Conservation (phyloP, 768 basidiomycete genomes). For the Chalciporus sphaerocephalus region DNA sequence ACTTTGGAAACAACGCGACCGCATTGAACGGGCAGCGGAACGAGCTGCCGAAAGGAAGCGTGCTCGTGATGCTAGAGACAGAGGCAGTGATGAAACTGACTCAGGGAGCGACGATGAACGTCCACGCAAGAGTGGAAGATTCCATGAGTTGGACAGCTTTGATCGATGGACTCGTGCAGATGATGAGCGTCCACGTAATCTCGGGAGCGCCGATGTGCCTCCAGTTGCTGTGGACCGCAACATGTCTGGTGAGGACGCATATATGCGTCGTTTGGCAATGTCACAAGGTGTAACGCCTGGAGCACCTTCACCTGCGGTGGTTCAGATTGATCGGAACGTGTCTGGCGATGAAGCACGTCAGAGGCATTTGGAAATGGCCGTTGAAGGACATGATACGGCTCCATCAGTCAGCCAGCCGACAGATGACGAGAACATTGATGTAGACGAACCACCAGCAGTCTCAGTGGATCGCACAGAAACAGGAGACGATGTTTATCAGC, state of each 20-base stretch:
- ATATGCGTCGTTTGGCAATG: slow-evolving; percentile 72
- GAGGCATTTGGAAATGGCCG: slow-evolving; percentile 66
- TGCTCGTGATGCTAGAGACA: slow-evolving; percentile 43
- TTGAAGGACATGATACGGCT: slow-evolving; percentile 22
- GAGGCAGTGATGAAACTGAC: slow-evolving; percentile 58
- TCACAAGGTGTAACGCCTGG: slow-evolving; percentile 36
- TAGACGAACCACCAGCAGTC: neutral
- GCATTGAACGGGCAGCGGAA: slow-evolving; percentile 63
- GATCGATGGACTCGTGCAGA: slow-evolving; percentile 56
- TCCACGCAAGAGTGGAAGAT: slow-evolving; percentile 55
- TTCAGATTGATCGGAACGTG: slow-evolving; percentile 41
- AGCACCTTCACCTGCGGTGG: slow-evolving; percentile 30
- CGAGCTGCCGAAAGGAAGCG: slow-evolving; percentile 60
- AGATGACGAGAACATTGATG: slow-evolving; percentile 16
- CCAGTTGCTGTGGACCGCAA: slow-evolving; percentile 41
- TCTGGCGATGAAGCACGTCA: slow-evolving; percentile 81
- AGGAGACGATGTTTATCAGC: slow-evolving; percentile 67
- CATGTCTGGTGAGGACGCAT: slow-evolving; percentile 77
- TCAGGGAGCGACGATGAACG: slow-evolving; percentile 65
- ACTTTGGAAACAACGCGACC: slow-evolving; percentile 69
- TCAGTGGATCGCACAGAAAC: slow-evolving; percentile 34
- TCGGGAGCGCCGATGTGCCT: slow-evolving; percentile 20
- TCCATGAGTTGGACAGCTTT: slow-evolving; percentile 37
- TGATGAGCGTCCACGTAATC: slow-evolving; percentile 36
- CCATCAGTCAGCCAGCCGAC: slow-evolving; percentile 23